Evolutionary conservation across 2,329 filamentous ascomycete genomes (phyloP), one percentile per base, ranked within the genome.

Genomic region (Cladosporium sp.): DNA sequence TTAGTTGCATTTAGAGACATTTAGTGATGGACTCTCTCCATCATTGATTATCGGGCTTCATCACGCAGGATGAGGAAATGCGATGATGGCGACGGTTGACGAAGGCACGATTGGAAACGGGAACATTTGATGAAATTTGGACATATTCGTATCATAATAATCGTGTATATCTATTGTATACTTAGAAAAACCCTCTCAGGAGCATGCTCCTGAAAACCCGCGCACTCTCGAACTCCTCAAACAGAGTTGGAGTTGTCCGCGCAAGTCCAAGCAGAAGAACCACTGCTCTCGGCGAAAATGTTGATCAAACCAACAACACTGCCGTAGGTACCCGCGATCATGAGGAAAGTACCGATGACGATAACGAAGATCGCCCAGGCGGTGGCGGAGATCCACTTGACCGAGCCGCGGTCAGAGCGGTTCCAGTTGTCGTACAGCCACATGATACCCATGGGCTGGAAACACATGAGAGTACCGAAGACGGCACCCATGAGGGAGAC

Each of bases 291-390:
- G 15, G 27, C 38, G 13, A 48, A 40, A 19, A 51, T 51, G 41
- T 69, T 62, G 18, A 70, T 65, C 25, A 73, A 71, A 3, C 60
- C 64, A 6, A 72, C 57, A 6, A 75, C 59, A 0, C 70, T 71
- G 1, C 71, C 72, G 45, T 74, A 48, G 0, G 72, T 75, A 1
- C 72, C 73, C 3, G 64, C 68, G 40, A 75, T 58, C 63, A 69
- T 74, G 7, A 75, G 53, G 53, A 75, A 76, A 0, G 57, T 63
- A 4, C 72, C 71, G 36, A 78, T 74, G 43, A 78, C 55, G 42
- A 78, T 64, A 0, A 75, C 76, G 55, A 78, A 75, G 22, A 69
- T 32, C 0, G 73, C 77, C 74, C 75, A 78, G 12, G 58, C 36
- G 12, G 77, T 60, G 0, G 75, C 63, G 6, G 77, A 64, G 15